Evolutionary conservation across 257 asterid species (phyloP), one percentile per base, ranked within the genome.

Genomic region (Eucommia ulmoides): DNA sequence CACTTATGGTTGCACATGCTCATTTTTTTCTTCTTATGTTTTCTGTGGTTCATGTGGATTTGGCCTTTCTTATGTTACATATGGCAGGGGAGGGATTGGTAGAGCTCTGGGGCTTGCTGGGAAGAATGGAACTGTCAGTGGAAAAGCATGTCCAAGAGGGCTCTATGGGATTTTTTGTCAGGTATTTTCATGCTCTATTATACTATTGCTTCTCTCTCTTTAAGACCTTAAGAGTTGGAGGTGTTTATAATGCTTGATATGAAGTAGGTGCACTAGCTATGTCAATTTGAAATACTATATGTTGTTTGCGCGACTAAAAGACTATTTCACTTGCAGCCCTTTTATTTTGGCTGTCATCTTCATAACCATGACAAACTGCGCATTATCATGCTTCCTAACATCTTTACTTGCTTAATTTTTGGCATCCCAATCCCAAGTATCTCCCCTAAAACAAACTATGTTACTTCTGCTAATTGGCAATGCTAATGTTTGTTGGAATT

Each of bases 81-180:
- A 49, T 58, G 52, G 72, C 87, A 87, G 96, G 44, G 94, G 93
- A 63, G 96, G 96, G 57, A 61, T 59, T 63, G 89, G 94, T 61
- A 70, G 81, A 74, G 89, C 77, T 54, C 65, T 68, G 26, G 93
- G 94, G 38, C 77, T 41, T 54, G 75, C 65, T 55, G 94, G 94
- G 20, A 84, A 76, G 60, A 83, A 74, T 56, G 96, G 96, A 49
- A 80, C 93, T 26, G 59, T 86, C 56, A 80, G 79, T 22, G 96
- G 96, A 52, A 74, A 80, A 68, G 82, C 82, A 65, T 86, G 96
- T 63, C 96, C 94, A 16, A 57, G 66, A 55, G 96, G 96, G 53
- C 96, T 86, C 33, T 78, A 74, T 58, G 96, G 96, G 65, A 68
- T 82, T 60, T 82, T 72, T 65, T 86, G 96, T 70, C 73, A 72